Evolutionary conservation across 768 basidiomycete species (phyloP).

Genomic region (Tricholomella constricta): DNA sequence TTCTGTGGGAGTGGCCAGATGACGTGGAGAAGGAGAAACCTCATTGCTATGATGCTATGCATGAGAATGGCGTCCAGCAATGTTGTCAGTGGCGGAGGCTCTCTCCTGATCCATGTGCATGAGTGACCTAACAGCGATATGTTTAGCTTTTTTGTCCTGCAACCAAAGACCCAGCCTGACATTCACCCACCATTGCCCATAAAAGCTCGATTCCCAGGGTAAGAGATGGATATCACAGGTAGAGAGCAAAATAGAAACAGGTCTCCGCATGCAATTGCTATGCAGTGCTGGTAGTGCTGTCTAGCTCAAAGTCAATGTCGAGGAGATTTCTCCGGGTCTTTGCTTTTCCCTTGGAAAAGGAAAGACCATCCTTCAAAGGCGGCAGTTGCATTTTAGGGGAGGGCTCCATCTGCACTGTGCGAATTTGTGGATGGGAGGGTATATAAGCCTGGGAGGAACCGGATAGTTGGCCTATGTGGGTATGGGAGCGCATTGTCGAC

Average conservation of each 20-base stretch:
- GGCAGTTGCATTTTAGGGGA: constrained; percentile 56
- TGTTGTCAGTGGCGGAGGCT: no score
- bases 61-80: no score
- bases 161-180: background rate
- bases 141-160: no score
- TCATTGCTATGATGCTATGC: no score
- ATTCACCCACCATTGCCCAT: background rate
- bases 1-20: no score
- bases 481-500: background rate
- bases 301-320: constrained; percentile 13
- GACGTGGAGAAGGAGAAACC: no score
- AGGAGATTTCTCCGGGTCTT: background rate
- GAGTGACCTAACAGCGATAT: no score
- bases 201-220: background rate
- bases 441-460: constrained; percentile 34
- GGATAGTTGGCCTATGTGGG: constrained; percentile 34
- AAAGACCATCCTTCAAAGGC: constrained; percentile 1
- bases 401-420: constrained; percentile 56
- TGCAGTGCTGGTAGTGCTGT: constrained; percentile 3
- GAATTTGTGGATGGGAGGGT: constrained; percentile 35
- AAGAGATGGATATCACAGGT: background rate
- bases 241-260: no score
- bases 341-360: constrained; percentile 1
- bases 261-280: no score
- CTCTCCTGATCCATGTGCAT: no score